A percentile compares a stretch with the other conserved stretches of the same genome.
Conservation (phyloP, 495 filamentous ascomycete species). For the Podospora comata region DNA sequence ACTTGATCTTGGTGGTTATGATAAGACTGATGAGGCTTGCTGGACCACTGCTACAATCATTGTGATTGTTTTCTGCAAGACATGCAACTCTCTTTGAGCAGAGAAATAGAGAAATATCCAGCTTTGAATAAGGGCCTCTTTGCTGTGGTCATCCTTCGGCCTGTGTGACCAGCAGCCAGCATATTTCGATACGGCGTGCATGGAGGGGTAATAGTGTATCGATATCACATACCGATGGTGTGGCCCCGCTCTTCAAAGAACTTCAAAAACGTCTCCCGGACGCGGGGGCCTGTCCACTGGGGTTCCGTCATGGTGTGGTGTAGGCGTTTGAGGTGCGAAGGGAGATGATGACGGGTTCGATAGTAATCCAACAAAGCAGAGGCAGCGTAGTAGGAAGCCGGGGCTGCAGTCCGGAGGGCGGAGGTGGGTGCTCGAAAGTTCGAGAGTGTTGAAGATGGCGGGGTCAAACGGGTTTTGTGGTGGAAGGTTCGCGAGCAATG, state of each 20-base stretch:
- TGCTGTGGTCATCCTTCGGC: neutral
- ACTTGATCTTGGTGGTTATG: neutral
- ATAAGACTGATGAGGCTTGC: neutral
- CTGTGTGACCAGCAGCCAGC: neutral
- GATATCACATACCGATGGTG: conserved; percentile 47
- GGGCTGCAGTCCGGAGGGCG: conserved; percentile 16
- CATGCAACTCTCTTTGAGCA: neutral
- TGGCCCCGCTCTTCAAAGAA: conserved; percentile 73
- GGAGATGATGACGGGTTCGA: conserved; percentile 23
- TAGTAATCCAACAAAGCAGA: conserved; percentile 8
- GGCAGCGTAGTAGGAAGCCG: conserved; percentile 9
- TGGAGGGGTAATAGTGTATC: conserved; percentile 10
- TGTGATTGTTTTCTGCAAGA: neutral
- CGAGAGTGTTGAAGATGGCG: conserved; percentile 31
- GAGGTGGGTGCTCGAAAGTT: conserved; percentile 37
- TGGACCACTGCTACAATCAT: neutral
- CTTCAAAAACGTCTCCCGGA: conserved; percentile 76
- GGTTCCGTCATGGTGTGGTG: conserved; percentile 42
- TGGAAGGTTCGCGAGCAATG: conserved; percentile 41
- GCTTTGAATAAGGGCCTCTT: neutral
- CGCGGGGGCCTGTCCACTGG: conserved; percentile 62
- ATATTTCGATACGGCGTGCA: conserved; percentile 7
- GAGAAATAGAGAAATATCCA: neutral
- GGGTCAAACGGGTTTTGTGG: conserved; percentile 34
- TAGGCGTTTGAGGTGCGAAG: conserved; percentile 24